Base-by-base conservation (phyloP, 148 eudicot species). In the Heliosperma pusillum region DNA sequence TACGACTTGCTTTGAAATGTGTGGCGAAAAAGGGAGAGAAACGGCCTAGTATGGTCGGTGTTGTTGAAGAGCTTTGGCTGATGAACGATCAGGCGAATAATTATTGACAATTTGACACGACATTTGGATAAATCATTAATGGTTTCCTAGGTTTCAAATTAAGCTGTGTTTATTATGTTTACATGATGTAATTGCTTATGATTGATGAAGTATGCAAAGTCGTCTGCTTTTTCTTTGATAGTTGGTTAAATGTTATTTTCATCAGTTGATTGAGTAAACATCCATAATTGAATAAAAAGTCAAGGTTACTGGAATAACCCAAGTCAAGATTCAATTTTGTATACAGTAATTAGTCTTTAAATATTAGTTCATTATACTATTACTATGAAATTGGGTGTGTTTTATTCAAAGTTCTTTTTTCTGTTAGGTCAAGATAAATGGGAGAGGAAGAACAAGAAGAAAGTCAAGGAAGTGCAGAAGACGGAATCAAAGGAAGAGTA, bases 401-500 rank as follows among this genome's bases (percentile, higher is more conserved):
- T 66, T 0, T n/a, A n/a, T n/a, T 17, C 24, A 66, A 66, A 66
- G 24, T 36, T 36, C 2, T 13, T 7, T 36, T 27, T 66, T 8
- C 8, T 30, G 50, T 64, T 65, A 63, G 69, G 62, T 53, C 77
- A 64, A 52, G 40, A 21, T n/a, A 45, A 22, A 66, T 30, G 29
- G 12, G 61, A 62, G 29, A 40, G 16, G 22, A 53, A 3, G 3
- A 62, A 25, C 60, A 74, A 29, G 77, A 30, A 8, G 26, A 64
- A 11, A 25, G 56, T 12, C 36, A 33, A 33, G 36, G 36, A 33
- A 33, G 36, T 33, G 27, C 24, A 8, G 27, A 77, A 70, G 22
- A 15, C 61, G 15, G 40, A 66, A 27, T 33, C 36, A 33, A 73
- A 24, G 60, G 77, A 79, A 67, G 73, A 79, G 7, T 79, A 77